These are phyloP conservation scores for Wickerhamiella alocasiicola DNA, from an alignment of 805 yeast genomes.

Conservation along the genomic window DNA sequence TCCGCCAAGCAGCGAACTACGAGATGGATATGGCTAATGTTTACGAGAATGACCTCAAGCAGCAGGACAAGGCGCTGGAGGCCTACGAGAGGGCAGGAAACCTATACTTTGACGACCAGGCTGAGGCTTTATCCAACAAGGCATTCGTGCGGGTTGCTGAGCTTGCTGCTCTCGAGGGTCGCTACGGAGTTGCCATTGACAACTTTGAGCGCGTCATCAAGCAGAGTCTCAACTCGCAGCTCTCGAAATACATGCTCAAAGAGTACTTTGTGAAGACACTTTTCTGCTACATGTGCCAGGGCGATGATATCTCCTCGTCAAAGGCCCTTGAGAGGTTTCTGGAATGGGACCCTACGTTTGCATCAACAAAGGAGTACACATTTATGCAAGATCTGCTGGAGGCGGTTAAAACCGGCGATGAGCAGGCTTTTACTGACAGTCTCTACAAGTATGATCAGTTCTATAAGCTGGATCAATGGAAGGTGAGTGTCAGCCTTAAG, in stretches of 20 bases:
- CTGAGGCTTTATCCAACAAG: conserved; percentile 79
- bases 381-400: conserved; percentile 54
- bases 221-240: conserved; percentile 56
- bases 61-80: conserved; percentile 53
- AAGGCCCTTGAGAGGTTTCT: conserved; percentile 52
- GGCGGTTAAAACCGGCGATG: conserved; percentile 69
- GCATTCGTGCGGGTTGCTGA: conserved; percentile 85
- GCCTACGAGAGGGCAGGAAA: conserved; percentile 91
- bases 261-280: conserved; percentile 81
- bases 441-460: conserved; percentile 80
- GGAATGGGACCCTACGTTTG: conserved; percentile 61
- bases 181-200: conserved; percentile 62
- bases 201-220: conserved; percentile 69
- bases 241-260: conserved; percentile 83
- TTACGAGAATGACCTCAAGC: conserved; percentile 64
- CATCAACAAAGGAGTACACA: conserved; percentile 54
- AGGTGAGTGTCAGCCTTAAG: conserved; percentile 68
- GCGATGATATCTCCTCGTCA: conserved; percentile 74
- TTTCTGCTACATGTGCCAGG: conserved; percentile 70
- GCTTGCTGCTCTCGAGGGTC: conserved; percentile 61
- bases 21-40: conserved; percentile 81
- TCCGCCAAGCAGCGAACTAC: conserved; percentile 91
- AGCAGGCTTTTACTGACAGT: conserved; percentile 58
- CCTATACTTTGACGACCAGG: conserved; percentile 89
- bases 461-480: conserved; percentile 80